These are phyloP conservation scores for Leccinum pellstonianum DNA, from an alignment of 768 basidiomycete species.

Conservation along the genomic window DNA sequence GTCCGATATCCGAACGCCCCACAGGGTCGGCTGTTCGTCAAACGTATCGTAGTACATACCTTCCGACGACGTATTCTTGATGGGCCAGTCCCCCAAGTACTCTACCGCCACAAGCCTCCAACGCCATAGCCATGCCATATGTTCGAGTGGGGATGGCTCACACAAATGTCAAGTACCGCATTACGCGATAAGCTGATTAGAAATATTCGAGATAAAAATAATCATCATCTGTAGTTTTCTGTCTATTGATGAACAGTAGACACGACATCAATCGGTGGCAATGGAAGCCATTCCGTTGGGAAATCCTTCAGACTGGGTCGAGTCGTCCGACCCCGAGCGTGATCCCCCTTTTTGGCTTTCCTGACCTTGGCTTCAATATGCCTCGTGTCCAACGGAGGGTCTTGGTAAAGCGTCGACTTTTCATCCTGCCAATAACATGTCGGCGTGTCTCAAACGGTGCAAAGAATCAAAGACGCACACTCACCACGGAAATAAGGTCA, in stretches of 20 bases:
- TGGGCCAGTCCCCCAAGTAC: no score
- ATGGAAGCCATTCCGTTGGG: conserved; percentile 80
- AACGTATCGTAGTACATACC: no score
- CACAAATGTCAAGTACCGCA: neutral
- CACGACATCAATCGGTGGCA: conserved; percentile 2
- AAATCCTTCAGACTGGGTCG: conserved; percentile 77
- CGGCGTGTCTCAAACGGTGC: conserved; percentile 9
- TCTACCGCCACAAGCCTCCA: no score
- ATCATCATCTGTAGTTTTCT: neutral
- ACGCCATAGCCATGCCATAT: no score
- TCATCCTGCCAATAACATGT: conserved; percentile 24
- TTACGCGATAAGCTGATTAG: conserved; percentile 5
- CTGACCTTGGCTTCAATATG: conserved; percentile 70
- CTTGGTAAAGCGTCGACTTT: conserved; percentile 45
- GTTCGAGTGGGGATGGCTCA: neutral
- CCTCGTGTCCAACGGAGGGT: conserved; percentile 77
- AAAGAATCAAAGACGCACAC: conserved; percentile 53
- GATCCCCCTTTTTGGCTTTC: conserved; percentile 75
- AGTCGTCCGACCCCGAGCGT: conserved; percentile 52
- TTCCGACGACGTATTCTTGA: no score
- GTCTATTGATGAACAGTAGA: conserved; percentile 12
- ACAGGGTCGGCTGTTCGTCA: no score
- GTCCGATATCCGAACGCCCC: no score
- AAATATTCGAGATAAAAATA: conserved; percentile 1
- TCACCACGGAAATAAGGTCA: conserved; percentile 73